Percentiles rank a stretch among this genome's conserved stretches.
Evolutionary conservation across 192 early-diverging fungal genomes (phyloP).

Genomic region (Physocladia obscura): DNA sequence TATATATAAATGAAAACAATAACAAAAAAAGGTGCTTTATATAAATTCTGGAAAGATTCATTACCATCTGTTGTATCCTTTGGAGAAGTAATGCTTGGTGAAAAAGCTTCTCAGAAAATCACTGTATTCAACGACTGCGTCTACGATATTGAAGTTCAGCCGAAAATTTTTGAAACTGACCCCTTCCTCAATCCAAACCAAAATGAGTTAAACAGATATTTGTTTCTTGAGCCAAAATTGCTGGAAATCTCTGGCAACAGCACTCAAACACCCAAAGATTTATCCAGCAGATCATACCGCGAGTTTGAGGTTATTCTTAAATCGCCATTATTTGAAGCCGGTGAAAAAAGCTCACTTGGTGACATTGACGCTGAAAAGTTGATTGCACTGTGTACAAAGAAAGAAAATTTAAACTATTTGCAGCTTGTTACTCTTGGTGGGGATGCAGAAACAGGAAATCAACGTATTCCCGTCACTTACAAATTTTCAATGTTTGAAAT

Average conservation of each 20-base stretch:
- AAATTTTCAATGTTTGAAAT: constrained; percentile 26
- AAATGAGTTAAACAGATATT: background rate
- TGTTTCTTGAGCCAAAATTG: constrained; percentile 2
- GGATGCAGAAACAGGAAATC: constrained; percentile 15
- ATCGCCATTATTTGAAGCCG: constrained; percentile 20
- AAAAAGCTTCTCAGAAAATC: background rate
- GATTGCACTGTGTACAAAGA: constrained; percentile 13
- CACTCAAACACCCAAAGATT: background rate
- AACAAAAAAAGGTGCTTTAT: constrained; percentile 45
- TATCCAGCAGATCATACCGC: background rate
- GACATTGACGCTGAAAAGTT: constrained; percentile 24
- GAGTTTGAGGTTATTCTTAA: constrained; percentile 12
- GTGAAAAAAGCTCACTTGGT: background rate
- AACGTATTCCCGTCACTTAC: constrained; percentile 36
- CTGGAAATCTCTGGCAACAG: constrained; percentile 5
- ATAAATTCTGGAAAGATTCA: constrained; percentile 30
- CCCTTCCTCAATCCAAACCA: background rate
- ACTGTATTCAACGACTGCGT: constrained; percentile 30
- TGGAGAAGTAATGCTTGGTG: constrained; percentile 34
- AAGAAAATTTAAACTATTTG: constrained; percentile 22
- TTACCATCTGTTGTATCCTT: constrained; percentile 42
- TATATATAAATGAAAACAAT: background rate
- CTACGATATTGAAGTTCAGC: constrained; percentile 14
- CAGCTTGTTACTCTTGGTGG: constrained; percentile 34
- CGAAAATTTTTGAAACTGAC: constrained; percentile 16